Evolutionary conservation across 2,329 filamentous ascomycete genomes (phyloP).

Genomic region (Beauveria bassiana): DNA sequence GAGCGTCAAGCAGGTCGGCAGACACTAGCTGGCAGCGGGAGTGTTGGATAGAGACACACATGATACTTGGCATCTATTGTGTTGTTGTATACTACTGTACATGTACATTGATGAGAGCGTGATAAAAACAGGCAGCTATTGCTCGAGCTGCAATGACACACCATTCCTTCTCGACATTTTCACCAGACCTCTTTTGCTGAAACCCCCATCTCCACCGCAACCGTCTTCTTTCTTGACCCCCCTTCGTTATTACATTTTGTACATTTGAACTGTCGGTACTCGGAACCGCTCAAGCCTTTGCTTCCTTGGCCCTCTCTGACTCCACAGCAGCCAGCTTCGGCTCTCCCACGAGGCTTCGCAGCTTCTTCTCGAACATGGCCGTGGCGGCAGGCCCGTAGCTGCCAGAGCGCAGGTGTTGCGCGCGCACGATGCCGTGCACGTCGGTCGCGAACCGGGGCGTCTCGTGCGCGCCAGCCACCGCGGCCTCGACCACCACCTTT

Average conservation of each 20-base stretch:
- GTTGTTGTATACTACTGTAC: slow-evolving; percentile 12
- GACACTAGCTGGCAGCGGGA: slow-evolving; percentile 12
- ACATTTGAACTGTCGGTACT: background rate
- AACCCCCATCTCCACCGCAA: background rate
- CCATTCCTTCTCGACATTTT: background rate
- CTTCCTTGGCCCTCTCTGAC: background rate
- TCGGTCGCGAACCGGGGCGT: slow-evolving; percentile 26
- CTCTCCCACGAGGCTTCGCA: slow-evolving; percentile 21
- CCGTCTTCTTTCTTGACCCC: background rate
- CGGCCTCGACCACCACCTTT: slow-evolving; percentile 25
- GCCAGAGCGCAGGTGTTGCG: slow-evolving; percentile 30
- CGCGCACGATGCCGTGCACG: slow-evolving; percentile 25
- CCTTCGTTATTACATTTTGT: background rate
- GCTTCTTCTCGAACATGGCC: slow-evolving; percentile 32
- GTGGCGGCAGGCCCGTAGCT: slow-evolving; percentile 28
- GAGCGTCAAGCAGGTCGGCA: slow-evolving; percentile 33
- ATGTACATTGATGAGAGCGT: slow-evolving; percentile 10
- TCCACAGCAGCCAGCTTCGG: background rate
- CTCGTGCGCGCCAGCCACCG: slow-evolving; percentile 30
- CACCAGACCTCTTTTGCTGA: background rate
- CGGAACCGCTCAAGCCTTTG: background rate
- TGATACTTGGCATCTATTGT: background rate
- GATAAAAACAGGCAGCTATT: background rate
- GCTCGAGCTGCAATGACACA: background rate
- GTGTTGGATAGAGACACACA: background rate